Conservation (phyloP, 805 yeast genomes). For the Phaffomyces antillensis region DNA sequence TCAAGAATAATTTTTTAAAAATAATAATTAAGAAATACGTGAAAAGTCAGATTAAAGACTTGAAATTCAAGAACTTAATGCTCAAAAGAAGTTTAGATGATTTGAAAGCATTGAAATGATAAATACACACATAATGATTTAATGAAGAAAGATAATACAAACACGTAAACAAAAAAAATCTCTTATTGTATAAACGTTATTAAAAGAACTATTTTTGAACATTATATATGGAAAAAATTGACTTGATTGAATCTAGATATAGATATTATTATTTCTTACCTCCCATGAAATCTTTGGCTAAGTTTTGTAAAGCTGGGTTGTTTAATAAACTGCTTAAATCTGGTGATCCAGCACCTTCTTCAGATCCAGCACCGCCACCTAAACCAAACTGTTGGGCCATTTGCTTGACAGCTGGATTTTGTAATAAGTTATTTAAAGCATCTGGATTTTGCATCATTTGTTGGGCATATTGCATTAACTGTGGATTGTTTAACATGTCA, state of each 20-base stretch:
- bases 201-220: too few species aligned
- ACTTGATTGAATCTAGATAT: neutral
- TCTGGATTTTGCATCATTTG: slow-evolving; percentile 80
- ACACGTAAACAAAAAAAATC: too few species aligned
- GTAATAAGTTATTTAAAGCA: slow-evolving; percentile 67
- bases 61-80: slow-evolving; percentile 19
- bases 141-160: neutral
- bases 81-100: slow-evolving; percentile 20
- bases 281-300: slow-evolving; percentile 63
- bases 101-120: slow-evolving; percentile 7
- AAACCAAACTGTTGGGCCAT: slow-evolving; percentile 76
- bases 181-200: too few species aligned
- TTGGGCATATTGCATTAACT: slow-evolving; percentile 82
- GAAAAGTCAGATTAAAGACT: slow-evolving; percentile 21
- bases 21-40: slow-evolving; percentile 31
- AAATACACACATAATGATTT: neutral
- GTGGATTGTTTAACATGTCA: slow-evolving; percentile 83
- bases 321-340: slow-evolving; percentile 66
- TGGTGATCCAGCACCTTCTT: slow-evolving; percentile 32
- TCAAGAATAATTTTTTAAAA: slow-evolving; percentile 35
- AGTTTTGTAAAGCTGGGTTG: slow-evolving; percentile 67
- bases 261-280: slow-evolving; percentile 12
- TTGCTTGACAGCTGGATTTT: slow-evolving; percentile 70
- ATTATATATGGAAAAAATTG: neutral
- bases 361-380: slow-evolving; percentile 38